phyloP scores from a whole-genome alignment of 305 asterid genomes.

The Solanum chacoense region DNA sequence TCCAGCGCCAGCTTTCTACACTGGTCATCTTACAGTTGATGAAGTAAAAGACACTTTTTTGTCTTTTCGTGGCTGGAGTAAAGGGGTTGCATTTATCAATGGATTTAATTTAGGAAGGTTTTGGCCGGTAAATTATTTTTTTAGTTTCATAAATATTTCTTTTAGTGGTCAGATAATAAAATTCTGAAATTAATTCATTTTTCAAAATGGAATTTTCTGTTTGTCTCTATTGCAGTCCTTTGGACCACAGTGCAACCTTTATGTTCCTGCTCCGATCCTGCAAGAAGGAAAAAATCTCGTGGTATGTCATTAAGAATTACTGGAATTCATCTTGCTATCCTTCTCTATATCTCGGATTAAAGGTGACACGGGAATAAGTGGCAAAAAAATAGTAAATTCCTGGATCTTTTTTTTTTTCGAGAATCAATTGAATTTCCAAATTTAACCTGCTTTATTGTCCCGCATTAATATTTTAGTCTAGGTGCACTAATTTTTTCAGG shows the following conservation, averaged over 20 bases:
- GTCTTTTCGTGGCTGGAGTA: slow-evolving; percentile 83
- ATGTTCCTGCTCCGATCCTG: slow-evolving; percentile 82
- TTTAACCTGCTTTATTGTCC: not conserved
- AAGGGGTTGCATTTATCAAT: slow-evolving; percentile 75
- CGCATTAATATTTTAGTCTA: not conserved
- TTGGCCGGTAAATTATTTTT: slow-evolving; percentile 60
- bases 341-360: not conserved
- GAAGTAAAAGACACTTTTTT: slow-evolving; percentile 58
- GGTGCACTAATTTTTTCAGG: not conserved
- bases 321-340: not conserved
- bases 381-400: not conserved
- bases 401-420: not conserved
- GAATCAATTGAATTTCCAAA: not conserved
- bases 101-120: slow-evolving; percentile 65
- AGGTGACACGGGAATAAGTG: not conserved
- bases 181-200: not conserved
- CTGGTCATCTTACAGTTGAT: slow-evolving; percentile 46
- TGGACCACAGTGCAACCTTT: slow-evolving; percentile 92
- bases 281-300: slow-evolving; percentile 49
- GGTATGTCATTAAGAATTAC: slow-evolving; percentile 32
- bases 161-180: not conserved
- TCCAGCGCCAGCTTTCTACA: slow-evolving; percentile 64
- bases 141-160: not conserved
- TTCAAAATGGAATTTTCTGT: not conserved
- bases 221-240: slow-evolving; percentile 44